These are phyloP conservation scores for Sugiyamaella grinbergsii DNA, from an alignment of 1,139 yeast species.

Conservation along the genomic window DNA sequence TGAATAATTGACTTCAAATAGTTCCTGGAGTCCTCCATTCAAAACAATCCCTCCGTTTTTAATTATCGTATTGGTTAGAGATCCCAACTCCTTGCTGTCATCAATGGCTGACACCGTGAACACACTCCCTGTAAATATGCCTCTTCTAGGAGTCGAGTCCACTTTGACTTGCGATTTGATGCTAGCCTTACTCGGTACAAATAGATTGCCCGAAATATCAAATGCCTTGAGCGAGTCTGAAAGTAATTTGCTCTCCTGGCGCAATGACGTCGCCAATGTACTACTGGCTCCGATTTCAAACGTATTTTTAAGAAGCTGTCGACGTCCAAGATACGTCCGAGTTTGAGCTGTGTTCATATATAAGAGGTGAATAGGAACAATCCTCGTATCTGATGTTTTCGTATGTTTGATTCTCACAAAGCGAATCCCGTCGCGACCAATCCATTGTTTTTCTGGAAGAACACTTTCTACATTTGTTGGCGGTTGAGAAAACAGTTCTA, in stretches of 20 bases:
- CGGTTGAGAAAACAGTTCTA: conserved; percentile 16
- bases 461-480: background rate
- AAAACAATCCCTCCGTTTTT: conserved; percentile 57
- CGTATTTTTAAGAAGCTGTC: conserved; percentile 22
- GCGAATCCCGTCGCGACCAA: conserved; percentile 20
- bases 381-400: conserved; percentile 6
- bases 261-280: background rate
- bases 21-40: conserved; percentile 50
- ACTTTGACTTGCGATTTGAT: conserved; percentile 3
- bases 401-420: conserved; percentile 18
- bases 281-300: conserved; percentile 10
- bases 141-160: conserved; percentile 14
- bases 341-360: conserved; percentile 30
- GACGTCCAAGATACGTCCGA: conserved; percentile 26
- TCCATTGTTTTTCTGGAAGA: conserved; percentile 7
- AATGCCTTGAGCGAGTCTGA: background rate
- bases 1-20: conserved; percentile 32
- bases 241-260: conserved; percentile 1
- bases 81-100: conserved; percentile 44
- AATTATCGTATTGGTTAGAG: conserved; percentile 45
- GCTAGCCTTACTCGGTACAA: background rate
- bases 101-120: conserved; percentile 48
- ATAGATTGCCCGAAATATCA: background rate
- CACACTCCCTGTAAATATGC: conserved; percentile 46
- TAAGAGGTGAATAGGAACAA: conserved; percentile 26